Evolutionary conservation across 2,329 filamentous ascomycete genomes (phyloP), one percentile per base, ranked within the genome.

Genomic region (Aureobasidium sp.): DNA sequence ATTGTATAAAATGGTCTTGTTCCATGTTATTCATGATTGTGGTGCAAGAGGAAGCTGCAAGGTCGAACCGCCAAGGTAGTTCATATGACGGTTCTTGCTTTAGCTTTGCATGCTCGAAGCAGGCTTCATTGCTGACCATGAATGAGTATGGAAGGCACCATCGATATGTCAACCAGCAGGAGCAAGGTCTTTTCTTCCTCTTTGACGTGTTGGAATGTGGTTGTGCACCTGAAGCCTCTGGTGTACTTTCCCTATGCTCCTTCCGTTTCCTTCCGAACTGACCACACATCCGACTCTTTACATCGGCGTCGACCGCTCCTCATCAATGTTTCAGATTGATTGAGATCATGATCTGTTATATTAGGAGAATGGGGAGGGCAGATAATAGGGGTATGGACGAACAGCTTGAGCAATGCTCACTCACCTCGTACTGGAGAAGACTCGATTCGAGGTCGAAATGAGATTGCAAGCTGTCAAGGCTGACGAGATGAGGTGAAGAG

Each of bases 391-490:
- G 53, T 2, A 41, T 7, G 15, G 32, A 37, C 20, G 55, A 39
- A 47, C 12, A 34, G 55, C 26, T 46, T 47, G 55, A 58, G 55
- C 55, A 48, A 42, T 48, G 55, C 44, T 51, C 44, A 51, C 57
- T 50, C 27, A 60, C 57, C 44, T 60, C 32, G n/a, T 15, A 42
- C 44, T 51, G 46, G 36, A 10, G 5, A 34, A 23, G 27, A 50
- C 26, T 51, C 15, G 36, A 51, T 34, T 47, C 42, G 55, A 58
- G 34, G 55, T 51, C 34, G 46, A 60, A 50, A 20, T 36, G 46
- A 50, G 55, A 47, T 39, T 62, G 44, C 23, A 53, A 44, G 51
- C 39, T 58, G 36, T 17, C 44, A 26, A 29, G 29, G 51, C 44
- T 44, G 42, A 42, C 53, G 50, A 50, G 44, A 42, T 27, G 44